Evolutionary conservation across 345 rosid species (phyloP), one percentile per base, ranked within the genome.

Genomic region (Durio zibethinus): DNA sequence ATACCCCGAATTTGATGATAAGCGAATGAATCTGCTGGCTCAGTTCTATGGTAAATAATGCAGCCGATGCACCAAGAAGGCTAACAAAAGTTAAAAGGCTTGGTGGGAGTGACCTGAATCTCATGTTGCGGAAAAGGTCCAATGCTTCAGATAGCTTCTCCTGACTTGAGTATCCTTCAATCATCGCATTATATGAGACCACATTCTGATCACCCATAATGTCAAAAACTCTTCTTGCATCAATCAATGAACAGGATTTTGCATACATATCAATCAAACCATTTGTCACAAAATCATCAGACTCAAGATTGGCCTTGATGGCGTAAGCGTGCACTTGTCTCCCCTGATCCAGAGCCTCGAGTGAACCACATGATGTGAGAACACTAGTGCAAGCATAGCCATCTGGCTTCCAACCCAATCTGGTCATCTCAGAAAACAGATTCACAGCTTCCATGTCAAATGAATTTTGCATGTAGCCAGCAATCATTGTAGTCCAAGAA

Each of bases 221-320:
- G 82, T 91, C 84, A 42, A 93, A 90, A 80, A 83, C 83, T 79
- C 81, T 77, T 80, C 93, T 88, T 10, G 90, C 92, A 79, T 90
- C 88, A 11, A 36, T 74, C 81, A 90, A 81, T 73, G 79, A 84
- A 76, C 70, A 77, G 72, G 90, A 93, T 80, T 93, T 91, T 14
- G 90, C 86, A 77, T 93, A 91, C 94, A 91, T 91, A 82, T 86
- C 97, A 52, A 91, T 84, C 80, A 90, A 80, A 79, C 90, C 88
- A 83, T 89, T 91, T 82, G 70, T 77, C 61, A 93, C 86, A 68
- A 85, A 90, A 80, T 73, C 79, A 75, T 90, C 97, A 48, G 9
- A 57, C 67, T 87, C 92, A 73, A 90, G 84, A 78, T 86, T 77
- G 53, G 79, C 81, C 89, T 91, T 91, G 82, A 90, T 78, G 29